Evolutionary conservation across 2,329 filamentous ascomycete species (phyloP).

Genomic region (Fusarium denticulatum): DNA sequence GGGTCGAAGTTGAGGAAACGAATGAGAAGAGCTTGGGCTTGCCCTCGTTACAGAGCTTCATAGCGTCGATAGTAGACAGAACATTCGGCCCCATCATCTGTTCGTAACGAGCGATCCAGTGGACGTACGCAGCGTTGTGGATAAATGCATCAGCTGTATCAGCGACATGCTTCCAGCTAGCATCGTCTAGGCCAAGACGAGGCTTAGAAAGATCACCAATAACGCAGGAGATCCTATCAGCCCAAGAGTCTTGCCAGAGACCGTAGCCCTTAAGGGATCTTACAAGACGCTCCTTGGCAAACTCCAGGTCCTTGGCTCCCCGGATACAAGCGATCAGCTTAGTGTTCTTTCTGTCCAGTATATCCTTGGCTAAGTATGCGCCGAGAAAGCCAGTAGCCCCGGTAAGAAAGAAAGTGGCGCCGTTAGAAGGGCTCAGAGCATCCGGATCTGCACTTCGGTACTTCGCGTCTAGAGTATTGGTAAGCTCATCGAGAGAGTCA

Average conservation of each 20-base stretch:
- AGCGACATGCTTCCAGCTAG: not conserved
- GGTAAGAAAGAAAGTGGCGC: conserved; percentile 70
- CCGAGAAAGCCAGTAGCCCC: conserved; percentile 85
- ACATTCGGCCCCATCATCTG: not conserved
- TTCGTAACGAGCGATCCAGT: not conserved
- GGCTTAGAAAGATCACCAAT: conserved; percentile 71
- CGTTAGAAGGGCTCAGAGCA: conserved; percentile 20
- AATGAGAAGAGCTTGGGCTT: conserved; percentile 2
- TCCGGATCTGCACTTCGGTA: conserved; percentile 52
- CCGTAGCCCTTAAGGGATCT: conserved; percentile 79
- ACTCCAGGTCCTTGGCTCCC: conserved; percentile 61
- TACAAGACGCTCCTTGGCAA: conserved; percentile 66
- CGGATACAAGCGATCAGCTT: conserved; percentile 79
- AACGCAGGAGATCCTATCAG: conserved; percentile 60
- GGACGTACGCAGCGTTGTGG: not conserved
- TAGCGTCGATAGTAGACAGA: not conserved
- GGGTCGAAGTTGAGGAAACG: not conserved
- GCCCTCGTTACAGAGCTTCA: not conserved
- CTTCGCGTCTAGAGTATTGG: conserved; percentile 57
- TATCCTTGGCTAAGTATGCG: conserved; percentile 78
- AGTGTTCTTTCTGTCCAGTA: conserved; percentile 59
- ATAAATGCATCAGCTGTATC: not conserved
- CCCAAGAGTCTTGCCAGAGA: conserved; percentile 79
- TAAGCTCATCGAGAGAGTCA: conserved; percentile 60
- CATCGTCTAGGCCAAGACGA: not conserved